Percentiles rank a stretch among this genome's conserved stretches.
Conservation (phyloP, 768 basidiomycete genomes). For the Lyophyllum shimeji region DNA sequence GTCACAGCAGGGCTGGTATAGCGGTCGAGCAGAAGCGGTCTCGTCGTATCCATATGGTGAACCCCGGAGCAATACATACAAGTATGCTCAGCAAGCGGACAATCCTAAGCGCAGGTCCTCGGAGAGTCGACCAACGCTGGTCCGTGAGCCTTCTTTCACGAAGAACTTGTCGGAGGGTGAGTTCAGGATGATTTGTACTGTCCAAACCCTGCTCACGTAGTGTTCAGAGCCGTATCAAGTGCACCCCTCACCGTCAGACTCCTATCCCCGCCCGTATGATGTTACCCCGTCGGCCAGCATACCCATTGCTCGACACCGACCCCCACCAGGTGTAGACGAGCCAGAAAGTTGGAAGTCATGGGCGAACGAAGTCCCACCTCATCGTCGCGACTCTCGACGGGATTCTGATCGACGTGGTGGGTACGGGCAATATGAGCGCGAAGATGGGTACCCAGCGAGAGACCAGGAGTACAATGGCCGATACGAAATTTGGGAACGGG, state of each 20-base stretch:
- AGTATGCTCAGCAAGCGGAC: slow-evolving; percentile 16
- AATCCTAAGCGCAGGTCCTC: slow-evolving; percentile 19
- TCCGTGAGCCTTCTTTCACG: slow-evolving; percentile 18
- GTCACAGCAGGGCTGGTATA: neutral
- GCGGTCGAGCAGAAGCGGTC: slow-evolving; percentile 2
- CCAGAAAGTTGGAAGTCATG: slow-evolving; percentile 17
- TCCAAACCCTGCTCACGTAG: neutral
- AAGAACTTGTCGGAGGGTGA: slow-evolving; percentile 17
- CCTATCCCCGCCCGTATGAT: slow-evolving; percentile 14
- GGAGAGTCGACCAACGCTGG: slow-evolving; percentile 10
- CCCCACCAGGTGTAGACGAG: slow-evolving; percentile 14
- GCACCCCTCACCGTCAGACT: slow-evolving; percentile 8
- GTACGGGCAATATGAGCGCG: slow-evolving; percentile 8
- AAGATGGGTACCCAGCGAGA: neutral
- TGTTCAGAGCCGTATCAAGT: slow-evolving; percentile 11
- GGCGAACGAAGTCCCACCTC: slow-evolving; percentile 2
- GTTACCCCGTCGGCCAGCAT: slow-evolving; percentile 16
- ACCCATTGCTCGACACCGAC: slow-evolving; percentile 14
- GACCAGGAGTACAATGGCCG: slow-evolving; percentile 13
- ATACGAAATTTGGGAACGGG: slow-evolving; percentile 8
- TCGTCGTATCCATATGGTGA: slow-evolving; percentile 12
- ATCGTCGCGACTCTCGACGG: slow-evolving; percentile 14
- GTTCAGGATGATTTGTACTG: neutral
- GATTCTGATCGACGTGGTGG: slow-evolving; percentile 10
- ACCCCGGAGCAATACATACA: slow-evolving; percentile 17